Conservation (phyloP, 805 yeast genomes). For the Kluyveromyces starmeri region DNA sequence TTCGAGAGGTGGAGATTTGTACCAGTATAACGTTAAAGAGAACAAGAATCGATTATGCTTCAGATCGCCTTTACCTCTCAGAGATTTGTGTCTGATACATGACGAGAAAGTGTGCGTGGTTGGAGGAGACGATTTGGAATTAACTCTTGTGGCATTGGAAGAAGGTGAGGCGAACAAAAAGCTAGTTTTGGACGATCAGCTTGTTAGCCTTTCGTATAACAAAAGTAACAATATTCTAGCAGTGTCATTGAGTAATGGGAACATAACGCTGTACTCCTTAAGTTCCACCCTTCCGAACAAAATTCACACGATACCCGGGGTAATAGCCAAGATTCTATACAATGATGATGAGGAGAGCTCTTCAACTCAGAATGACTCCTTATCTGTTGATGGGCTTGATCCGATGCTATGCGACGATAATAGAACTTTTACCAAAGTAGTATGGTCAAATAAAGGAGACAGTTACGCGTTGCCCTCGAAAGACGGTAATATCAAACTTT, state of each 20-base stretch:
- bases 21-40: constrained; percentile 13
- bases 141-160: constrained; percentile 38
- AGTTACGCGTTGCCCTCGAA: constrained; percentile 59
- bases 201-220: constrained; percentile 48
- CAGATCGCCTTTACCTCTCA: constrained; percentile 27
- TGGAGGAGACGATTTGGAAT: constrained; percentile 61
- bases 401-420: constrained; percentile 30
- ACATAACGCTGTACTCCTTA: constrained; percentile 41
- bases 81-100: constrained; percentile 51
- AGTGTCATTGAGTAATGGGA: constrained; percentile 52
- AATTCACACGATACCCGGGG: constrained; percentile 35
- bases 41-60: constrained; percentile 32
- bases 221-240: constrained; percentile 48
- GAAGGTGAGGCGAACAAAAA: constrained; percentile 15
- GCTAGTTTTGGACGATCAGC: constrained; percentile 41
- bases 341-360: constrained; percentile 11
- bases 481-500: constrained; percentile 39
- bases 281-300: constrained; percentile 47
- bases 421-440: constrained; percentile 43
- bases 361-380: constrained; percentile 36
- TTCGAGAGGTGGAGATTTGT: constrained; percentile 22
- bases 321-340: constrained; percentile 28
- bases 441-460: constrained; percentile 68
- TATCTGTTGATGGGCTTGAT: constrained; percentile 30
- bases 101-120: constrained; percentile 48